These are phyloP conservation scores for Acidomyces sp. DNA, from an alignment of 495 filamentous ascomycete species.

Conservation along the genomic window DNA sequence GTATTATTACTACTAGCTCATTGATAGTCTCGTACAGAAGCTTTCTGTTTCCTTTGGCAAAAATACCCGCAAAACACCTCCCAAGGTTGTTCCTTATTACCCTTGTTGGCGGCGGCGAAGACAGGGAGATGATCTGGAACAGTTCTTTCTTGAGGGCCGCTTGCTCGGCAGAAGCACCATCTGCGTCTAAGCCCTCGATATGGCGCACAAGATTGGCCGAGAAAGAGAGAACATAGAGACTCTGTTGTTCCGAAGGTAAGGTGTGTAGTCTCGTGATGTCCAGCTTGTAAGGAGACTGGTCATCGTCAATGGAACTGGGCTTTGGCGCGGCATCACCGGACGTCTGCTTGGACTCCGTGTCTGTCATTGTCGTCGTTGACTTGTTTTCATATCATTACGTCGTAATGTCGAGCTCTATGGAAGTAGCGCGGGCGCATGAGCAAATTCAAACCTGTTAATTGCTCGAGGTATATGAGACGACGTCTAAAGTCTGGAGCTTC, in stretches of 20 bases:
- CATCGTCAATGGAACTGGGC: slow-evolving; percentile 2
- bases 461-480: no score
- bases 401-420: no score
- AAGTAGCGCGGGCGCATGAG: no score
- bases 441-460: no score
- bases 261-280: slow-evolving; percentile 78
- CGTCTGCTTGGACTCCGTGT: slow-evolving; percentile 31
- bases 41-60: slow-evolving; percentile 80
- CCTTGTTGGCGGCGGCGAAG: slow-evolving; percentile 71
- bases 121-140: slow-evolving; percentile 77
- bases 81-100: slow-evolving; percentile 82
- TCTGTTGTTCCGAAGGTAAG: slow-evolving; percentile 88
- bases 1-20: slow-evolving; percentile 64
- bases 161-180: slow-evolving; percentile 76
- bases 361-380: slow-evolving; percentile 23
- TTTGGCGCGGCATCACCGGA: slow-evolving; percentile 29
- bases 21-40: slow-evolving; percentile 88
- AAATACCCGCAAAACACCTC: slow-evolving; percentile 67
- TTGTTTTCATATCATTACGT: slow-evolving; percentile 27
- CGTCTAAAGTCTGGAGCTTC: no score
- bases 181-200: slow-evolving; percentile 56
- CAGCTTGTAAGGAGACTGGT: slow-evolving; percentile 38
- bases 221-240: slow-evolving; percentile 83
- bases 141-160: slow-evolving; percentile 79
- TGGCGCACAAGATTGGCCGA: slow-evolving; percentile 70